These are phyloP conservation scores for Fagopyrum tataricum DNA, from an alignment of 148 eudicot species.

Conservation along the genomic window DNA sequence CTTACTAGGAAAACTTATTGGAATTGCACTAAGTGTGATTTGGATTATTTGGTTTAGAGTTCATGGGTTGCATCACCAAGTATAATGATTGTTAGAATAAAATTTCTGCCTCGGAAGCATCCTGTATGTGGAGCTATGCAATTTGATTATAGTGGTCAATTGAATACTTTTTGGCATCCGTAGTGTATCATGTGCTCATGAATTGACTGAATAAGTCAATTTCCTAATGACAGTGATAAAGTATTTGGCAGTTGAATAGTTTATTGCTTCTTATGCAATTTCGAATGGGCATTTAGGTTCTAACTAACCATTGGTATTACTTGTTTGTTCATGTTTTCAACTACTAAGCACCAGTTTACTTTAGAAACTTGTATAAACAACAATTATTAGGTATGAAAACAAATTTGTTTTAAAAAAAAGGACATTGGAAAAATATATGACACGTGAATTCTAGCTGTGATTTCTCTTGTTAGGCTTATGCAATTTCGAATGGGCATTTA, in stretches of 20 bases:
- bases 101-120: neutral
- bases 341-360: too few relatives aligned
- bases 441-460: too few relatives aligned
- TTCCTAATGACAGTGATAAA: neutral
- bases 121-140: neutral
- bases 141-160: neutral
- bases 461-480: too few relatives aligned
- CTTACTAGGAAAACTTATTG: neutral
- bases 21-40: neutral
- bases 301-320: neutral
- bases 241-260: neutral
- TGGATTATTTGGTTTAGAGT: too few relatives aligned
- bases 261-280: neutral
- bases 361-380: too few relatives aligned
- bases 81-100: too few relatives aligned
- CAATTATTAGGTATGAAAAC: too few relatives aligned
- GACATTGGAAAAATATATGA: too few relatives aligned
- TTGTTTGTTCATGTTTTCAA: constrained; percentile 2
- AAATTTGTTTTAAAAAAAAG: too few relatives aligned
- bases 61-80: too few relatives aligned
- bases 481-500: too few relatives aligned
- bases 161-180: neutral
- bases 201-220: neutral
- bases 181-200: neutral
- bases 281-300: neutral